Conservation (phyloP, 495 filamentous ascomycete species). For the Beverwykella pulmonaria region DNA sequence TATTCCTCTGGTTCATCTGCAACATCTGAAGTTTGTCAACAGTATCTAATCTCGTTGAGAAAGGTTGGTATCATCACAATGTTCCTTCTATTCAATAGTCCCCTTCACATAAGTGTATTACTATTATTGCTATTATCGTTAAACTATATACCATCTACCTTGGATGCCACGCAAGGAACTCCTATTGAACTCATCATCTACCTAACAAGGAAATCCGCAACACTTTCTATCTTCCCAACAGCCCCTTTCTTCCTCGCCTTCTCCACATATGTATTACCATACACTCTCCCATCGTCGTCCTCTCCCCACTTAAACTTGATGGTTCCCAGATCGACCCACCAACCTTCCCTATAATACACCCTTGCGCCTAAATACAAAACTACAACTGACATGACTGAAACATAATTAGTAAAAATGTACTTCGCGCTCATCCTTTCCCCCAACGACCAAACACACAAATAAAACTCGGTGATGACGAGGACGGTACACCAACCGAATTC, state of each 20-base stretch:
- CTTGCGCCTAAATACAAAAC: slow-evolving; percentile 38
- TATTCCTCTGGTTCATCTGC: no score
- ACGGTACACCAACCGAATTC: slow-evolving; percentile 39
- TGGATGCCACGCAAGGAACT: no score
- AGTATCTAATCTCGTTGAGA: no score
- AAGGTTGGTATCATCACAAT: no score
- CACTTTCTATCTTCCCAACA: neutral
- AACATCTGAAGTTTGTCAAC: no score
- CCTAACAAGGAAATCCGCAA: neutral
- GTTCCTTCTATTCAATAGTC: no score
- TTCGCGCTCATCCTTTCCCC: slow-evolving; percentile 15
- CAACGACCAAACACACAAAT: slow-evolving; percentile 39
- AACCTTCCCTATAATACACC: slow-evolving; percentile 32
- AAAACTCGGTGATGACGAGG: slow-evolving; percentile 39
- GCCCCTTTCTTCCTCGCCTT: slow-evolving; percentile 28
- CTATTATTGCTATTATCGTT: no score
- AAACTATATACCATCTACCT: no score
- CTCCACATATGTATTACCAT: slow-evolving; percentile 24
- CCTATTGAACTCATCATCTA: neutral
- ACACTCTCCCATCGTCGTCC: slow-evolving; percentile 34
- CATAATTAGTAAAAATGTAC: slow-evolving; percentile 39
- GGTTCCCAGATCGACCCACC: slow-evolving; percentile 28
- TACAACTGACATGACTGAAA: slow-evolving; percentile 32
- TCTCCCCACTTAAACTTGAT: slow-evolving; percentile 26
- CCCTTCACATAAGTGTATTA: no score